These are phyloP conservation scores for Curvularia hawaiiensis DNA, from an alignment of 2,329 filamentous ascomycete genomes.

Conservation along the genomic window DNA sequence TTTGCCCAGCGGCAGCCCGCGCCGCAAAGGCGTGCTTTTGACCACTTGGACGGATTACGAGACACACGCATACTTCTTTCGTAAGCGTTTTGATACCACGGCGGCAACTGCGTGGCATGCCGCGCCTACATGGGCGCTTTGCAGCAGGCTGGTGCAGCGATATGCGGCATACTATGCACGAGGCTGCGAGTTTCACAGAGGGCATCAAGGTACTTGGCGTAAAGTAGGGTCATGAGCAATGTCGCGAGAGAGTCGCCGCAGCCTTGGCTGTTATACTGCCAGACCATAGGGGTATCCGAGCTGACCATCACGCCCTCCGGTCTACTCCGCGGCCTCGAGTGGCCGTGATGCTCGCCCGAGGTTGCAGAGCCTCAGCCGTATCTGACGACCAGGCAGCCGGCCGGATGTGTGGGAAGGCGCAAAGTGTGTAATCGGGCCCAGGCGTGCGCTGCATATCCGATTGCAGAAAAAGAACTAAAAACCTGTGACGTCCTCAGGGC, in stretches of 20 bases:
- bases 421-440: slow-evolving; percentile 36
- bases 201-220: slow-evolving; percentile 13
- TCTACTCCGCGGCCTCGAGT: slow-evolving; percentile 32
- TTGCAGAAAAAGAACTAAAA: slow-evolving; percentile 36
- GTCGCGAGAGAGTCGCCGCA: slow-evolving; percentile 5
- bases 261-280: slow-evolving; percentile 16
- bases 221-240: background rate
- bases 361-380: slow-evolving; percentile 25
- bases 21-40: slow-evolving; percentile 27
- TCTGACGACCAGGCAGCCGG: slow-evolving; percentile 32
- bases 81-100: slow-evolving; percentile 31
- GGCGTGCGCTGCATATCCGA: slow-evolving; percentile 37
- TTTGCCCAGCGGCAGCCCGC: slow-evolving; percentile 18
- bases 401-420: slow-evolving; percentile 39
- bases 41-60: slow-evolving; percentile 32
- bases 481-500: slow-evolving; percentile 35
- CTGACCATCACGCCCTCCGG: slow-evolving; percentile 22
- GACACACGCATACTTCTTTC: slow-evolving; percentile 30
- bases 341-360: slow-evolving; percentile 31
- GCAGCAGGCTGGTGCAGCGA: slow-evolving; percentile 25
- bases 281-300: slow-evolving; percentile 19
- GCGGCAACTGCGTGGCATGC: slow-evolving; percentile 21
- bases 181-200: slow-evolving; percentile 21
- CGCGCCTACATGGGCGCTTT: slow-evolving; percentile 18
- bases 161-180: slow-evolving; percentile 22